Base-by-base conservation (phyloP, 2,329 filamentous ascomycete species). In the Chaetothyriales sp. region DNA sequence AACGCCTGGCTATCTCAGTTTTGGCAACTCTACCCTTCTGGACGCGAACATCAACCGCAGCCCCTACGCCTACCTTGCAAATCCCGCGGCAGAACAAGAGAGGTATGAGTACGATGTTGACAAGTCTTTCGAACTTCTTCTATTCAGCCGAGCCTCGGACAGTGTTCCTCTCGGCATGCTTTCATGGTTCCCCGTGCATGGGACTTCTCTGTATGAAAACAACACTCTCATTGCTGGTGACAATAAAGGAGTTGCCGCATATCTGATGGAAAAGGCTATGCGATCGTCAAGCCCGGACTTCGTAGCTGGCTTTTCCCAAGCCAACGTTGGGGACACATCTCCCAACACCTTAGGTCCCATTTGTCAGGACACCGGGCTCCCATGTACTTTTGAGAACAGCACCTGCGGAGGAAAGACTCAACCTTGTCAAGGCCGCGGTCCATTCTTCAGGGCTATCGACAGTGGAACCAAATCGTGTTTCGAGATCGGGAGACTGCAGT, bases 221-320 rank as follows among this genome's bases (percentile, higher is more conserved):
- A 95, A 95, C 68, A 95, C 89, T 0, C 75, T 95, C 13, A 80
- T 92, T 48, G 83, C 89, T 2, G 90, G 87, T n/a, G 90, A 97
- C 67, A 97, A 97, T 72, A 97, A 97, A 70, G 90, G 90, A 10
- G 87, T 95, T 5, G 89, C 90, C 1, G 86, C 89, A 0, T 85
- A 84, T 64, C 72, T 95, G 10, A 83, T 95, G 50, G 90, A 97
- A 2, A 68, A 66, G n/a, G 73, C 79, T 43, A 51, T 59, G 52
- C 51, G 49, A 51, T 25, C 43, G 8, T 40, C 22, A 19, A 60
- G 58, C 49, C 48, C 58, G 1, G 77, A 76, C 8, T 95, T 94
- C 60, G 86, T 95, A 1, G 89, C 89, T 2, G 90, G 88, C 4
- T 97, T 95, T 66, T 92, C 87, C 0, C 90, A 95, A 66, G 81